Percentiles rank a stretch among this genome's conserved stretches.
phyloP scores from a whole-genome alignment of 169 alveolate genomes.

The Amoebophrya sp. region DNA sequence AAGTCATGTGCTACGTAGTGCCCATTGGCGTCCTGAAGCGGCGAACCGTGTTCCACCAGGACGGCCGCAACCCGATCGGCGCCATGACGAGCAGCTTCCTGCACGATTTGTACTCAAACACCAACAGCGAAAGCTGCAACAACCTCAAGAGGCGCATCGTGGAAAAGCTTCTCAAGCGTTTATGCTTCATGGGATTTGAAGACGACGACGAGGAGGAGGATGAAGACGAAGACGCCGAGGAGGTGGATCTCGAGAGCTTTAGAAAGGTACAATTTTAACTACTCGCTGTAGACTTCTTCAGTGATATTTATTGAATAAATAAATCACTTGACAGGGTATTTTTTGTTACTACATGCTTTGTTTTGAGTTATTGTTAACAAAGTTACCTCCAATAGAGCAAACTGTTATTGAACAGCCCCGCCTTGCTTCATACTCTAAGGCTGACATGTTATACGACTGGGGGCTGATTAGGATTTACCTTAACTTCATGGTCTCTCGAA shows the following conservation, averaged over 20 bases:
- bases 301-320: too few species aligned
- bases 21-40: not conserved
- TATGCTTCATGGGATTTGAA: not conserved
- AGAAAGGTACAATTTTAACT: not conserved
- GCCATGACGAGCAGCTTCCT: not conserved
- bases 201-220: not conserved
- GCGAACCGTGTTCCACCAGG: constrained; percentile 20
- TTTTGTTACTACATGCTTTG: too few species aligned
- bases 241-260: not conserved
- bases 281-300: too few species aligned
- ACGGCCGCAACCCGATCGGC: not conserved
- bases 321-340: too few species aligned
- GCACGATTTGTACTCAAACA: not conserved
- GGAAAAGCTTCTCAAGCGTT: not conserved
- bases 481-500: too few species aligned
- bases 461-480: too few species aligned
- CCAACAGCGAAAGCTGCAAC: not conserved
- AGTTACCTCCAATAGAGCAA: too few species aligned
- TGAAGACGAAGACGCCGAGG: not conserved
- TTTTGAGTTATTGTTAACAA: too few species aligned
- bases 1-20: not conserved
- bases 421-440: too few species aligned
- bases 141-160: not conserved
- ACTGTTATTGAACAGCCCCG: too few species aligned
- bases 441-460: too few species aligned